Base-by-base conservation (phyloP, 2,329 filamentous ascomycete genomes). In the Colletotrichum higginsianum region DNA sequence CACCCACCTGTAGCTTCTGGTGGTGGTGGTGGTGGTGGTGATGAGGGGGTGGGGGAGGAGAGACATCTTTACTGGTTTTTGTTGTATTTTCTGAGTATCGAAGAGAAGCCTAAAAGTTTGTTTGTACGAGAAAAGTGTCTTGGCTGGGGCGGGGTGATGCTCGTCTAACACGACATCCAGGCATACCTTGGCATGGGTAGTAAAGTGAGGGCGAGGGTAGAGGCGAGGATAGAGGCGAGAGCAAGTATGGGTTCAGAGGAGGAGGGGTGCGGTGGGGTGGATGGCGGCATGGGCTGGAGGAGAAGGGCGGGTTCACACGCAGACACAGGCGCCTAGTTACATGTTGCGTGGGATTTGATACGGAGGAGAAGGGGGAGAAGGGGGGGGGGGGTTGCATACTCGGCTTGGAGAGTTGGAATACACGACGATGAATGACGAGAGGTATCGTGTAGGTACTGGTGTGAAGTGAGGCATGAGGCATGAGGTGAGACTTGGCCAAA, bases 101-200 rank as follows among this genome's bases (percentile, higher is more conserved):
- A 52, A 56, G 49, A 61, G 38, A 42, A 42, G 35, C 52, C 8
- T n/a, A 38, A 35, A 63, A 42, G 68, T 68, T 71, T 68, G 68
- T 52, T 68, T 65, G 68, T 63, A 63, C 46, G 50, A 58, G 64
- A 63, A 58, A 55, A 67, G 46, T 67, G 67, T 62, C 58, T 68
- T 63, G 58, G 50, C 26, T 52, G 63, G 57, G 50, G 58, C 50
- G 40, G 46, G 35, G 53, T 49, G 68, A 68, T 58, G 52, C 52
- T 71, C 65, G 68, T 63, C 65, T 63, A 63, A 63, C 57, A 71
- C 52, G 58, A 58, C 68, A 63, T 68, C 11, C 52, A 21, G 61
- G 35, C 44, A 49, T 49, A 21, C 50, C 60, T 64, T 64, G 66
- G 44, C 66, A 26, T 55, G 63, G 56, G 50, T 30, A 35, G 52